A percentile compares a stretch with the other conserved stretches of the same genome.
These are phyloP conservation scores for Hemileia vastatrix DNA, from an alignment of 1,284 basidiomycete genomes.

Conservation along the genomic window DNA sequence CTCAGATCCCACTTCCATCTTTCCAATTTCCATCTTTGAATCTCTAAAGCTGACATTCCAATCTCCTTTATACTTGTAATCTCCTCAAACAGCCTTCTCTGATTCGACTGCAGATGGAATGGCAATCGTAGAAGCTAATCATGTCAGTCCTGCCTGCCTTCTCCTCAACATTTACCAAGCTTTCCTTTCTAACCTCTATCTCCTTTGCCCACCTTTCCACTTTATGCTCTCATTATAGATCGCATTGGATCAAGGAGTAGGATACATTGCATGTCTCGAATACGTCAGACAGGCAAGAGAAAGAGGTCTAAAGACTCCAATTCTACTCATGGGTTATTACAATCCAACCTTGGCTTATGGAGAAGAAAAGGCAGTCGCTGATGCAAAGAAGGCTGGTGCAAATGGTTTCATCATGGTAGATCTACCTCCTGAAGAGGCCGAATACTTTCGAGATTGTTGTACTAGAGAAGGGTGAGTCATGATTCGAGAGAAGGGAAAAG, in stretches of 20 bases:
- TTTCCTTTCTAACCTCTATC: not conserved
- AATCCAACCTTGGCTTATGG: constrained; percentile 91
- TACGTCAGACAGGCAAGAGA: constrained; percentile 68
- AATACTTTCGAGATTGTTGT: constrained; percentile 80
- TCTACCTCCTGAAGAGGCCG: constrained; percentile 93
- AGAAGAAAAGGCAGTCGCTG: constrained; percentile 81
- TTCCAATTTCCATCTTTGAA: not conserved
- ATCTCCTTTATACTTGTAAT: no score
- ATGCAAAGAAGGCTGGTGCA: constrained; percentile 76
- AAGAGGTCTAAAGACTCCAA: constrained; percentile 71
- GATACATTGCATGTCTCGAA: constrained; percentile 64
- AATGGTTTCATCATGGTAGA: constrained; percentile 98
- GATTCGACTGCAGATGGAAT: constrained; percentile 93
- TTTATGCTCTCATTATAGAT: constrained; percentile 50
- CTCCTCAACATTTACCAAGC: not conserved
- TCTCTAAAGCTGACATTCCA: not conserved
- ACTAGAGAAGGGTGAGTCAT: constrained; percentile 61
- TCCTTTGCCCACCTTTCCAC: not conserved
- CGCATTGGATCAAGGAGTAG: constrained; percentile 66
- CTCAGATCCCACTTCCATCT: not conserved
- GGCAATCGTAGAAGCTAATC: constrained; percentile 82
- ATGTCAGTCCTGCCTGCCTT: constrained; percentile 51
- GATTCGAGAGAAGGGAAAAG: no score
- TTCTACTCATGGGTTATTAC: constrained; percentile 95
- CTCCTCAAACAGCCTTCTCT: constrained; percentile 54